Base-by-base conservation (phyloP, 192 early-diverging fungal species). In the Coemansia sp. region DNA sequence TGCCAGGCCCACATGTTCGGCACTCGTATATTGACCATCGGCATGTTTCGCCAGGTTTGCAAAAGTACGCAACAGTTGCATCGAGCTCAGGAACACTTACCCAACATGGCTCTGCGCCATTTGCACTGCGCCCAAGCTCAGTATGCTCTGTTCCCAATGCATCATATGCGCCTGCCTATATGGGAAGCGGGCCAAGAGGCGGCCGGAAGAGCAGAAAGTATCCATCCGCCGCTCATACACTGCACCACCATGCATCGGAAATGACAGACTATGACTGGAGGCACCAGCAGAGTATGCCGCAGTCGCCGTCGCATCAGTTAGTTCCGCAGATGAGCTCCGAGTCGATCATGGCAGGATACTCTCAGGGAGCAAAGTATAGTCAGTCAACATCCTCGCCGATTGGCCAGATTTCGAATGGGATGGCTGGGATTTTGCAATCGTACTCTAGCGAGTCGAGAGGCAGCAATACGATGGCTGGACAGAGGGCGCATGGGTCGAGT, bases 131-230 rank as follows among this genome's bases (percentile, higher is more conserved):
- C 26, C 67, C 68, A 17, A 67, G 60, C 50, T 80, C 77, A 16
- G 64, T 61, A 7, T 74, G 71, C 65, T 80, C 77, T 2, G 68
- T 80, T 6, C 68, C 71, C 6, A 67, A 62, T 10, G 49, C 62
- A 31, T 22, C 67, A 12, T 17, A 57, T 23, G 21, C 64, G 2
- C 21, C 47, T 8, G 57, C 29, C 12, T 4, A 35, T 26, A 22
- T 19, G 9, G 39, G 52, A 22, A 23, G 16, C 45, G 17, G 12
- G 27, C 5, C 53, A 29, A 17, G 53, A 27, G 22, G 53, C 29
- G 29, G 53, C 29, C 39, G 50, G 16, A 52, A 62, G 49, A 9
- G 37, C 9, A 22, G 19, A 22, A 57, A 19, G 14, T 57, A 57
- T 19, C 10, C 45, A 14, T 23, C 52, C 2, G 25, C 52, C 0